These are phyloP conservation scores for Phaeosphaeriaceae sp. DNA, from an alignment of 2,329 filamentous ascomycete genomes.

Conservation along the genomic window DNA sequence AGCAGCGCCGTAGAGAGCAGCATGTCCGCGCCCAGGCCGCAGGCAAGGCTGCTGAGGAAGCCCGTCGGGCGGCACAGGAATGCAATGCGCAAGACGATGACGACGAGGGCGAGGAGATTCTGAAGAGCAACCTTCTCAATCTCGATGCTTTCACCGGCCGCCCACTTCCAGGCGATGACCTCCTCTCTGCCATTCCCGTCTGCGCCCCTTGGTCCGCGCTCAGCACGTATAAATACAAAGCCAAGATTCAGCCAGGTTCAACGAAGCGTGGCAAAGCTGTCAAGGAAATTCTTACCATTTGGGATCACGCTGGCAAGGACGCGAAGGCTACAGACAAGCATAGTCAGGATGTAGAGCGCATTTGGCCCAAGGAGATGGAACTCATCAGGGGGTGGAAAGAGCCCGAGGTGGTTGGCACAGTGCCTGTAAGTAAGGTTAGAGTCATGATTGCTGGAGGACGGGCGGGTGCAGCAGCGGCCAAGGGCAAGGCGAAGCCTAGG, in stretches of 20 bases:
- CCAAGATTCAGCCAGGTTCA: slow-evolving; percentile 87
- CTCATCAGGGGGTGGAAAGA: slow-evolving; percentile 81
- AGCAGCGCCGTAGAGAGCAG: slow-evolving; percentile 78
- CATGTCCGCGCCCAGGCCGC: slow-evolving; percentile 79
- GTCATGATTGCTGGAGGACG: slow-evolving; percentile 70
- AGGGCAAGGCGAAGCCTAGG: slow-evolving; percentile 32
- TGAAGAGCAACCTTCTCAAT: slow-evolving; percentile 44
- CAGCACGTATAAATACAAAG: slow-evolving; percentile 85
- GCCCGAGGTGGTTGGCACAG: slow-evolving; percentile 78
- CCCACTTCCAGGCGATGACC: slow-evolving; percentile 82
- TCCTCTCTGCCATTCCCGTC: slow-evolving; percentile 69
- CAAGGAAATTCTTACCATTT: slow-evolving; percentile 84
- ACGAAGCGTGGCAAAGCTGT: slow-evolving; percentile 95
- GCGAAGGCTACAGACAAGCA: slow-evolving; percentile 52
- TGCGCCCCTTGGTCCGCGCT: slow-evolving; percentile 70
- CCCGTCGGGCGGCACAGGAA: slow-evolving; percentile 56
- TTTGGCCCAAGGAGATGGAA: slow-evolving; percentile 88
- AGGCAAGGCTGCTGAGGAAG: slow-evolving; percentile 78
- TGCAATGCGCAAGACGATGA: slow-evolving; percentile 50
- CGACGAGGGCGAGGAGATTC: slow-evolving; percentile 65
- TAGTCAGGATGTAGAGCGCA: slow-evolving; percentile 68
- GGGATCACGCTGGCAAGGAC: slow-evolving; percentile 71
- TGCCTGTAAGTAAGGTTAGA: slow-evolving; percentile 81
- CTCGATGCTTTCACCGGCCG: slow-evolving; percentile 79
- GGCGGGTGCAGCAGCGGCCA: slow-evolving; percentile 31